A percentile compares a stretch with the other conserved stretches of the same genome.
Evolutionary conservation across 352 stramenopile genomes (phyloP).

Genomic region (Pilasporangium apinafurcum): DNA sequence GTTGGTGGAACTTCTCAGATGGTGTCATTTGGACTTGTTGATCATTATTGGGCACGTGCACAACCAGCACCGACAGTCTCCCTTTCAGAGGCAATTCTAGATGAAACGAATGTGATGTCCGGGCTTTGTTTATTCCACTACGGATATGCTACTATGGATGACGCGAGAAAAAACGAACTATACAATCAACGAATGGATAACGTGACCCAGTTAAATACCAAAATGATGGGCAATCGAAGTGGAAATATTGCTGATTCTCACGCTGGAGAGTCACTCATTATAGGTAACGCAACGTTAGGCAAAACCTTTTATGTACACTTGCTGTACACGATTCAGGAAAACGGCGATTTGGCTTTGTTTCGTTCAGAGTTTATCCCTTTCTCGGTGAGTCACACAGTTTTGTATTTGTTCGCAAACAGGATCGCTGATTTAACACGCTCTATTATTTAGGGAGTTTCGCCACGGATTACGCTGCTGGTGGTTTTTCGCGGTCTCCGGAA

Average conservation of each 20-base stretch:
- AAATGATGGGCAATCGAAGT: slow-evolving; percentile 47
- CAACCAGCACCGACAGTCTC: slow-evolving; percentile 2
- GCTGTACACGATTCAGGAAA: slow-evolving; percentile 51
- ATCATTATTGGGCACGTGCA: slow-evolving; percentile 15
- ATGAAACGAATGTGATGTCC: slow-evolving; percentile 60
- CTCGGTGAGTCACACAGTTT: slow-evolving; percentile 33
- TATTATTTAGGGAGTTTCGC: slow-evolving; percentile 57
- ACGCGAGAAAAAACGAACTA: slow-evolving; percentile 46
- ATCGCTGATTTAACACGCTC: no score
- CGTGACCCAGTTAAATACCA: slow-evolving; percentile 49
- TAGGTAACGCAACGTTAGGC: slow-evolving; percentile 40
- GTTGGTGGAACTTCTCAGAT: slow-evolving; percentile 5
- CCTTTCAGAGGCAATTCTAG: slow-evolving; percentile 52
- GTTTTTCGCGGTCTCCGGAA: slow-evolving; percentile 35
- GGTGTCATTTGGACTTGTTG: slow-evolving; percentile 23
- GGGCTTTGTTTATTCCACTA: slow-evolving; percentile 72
- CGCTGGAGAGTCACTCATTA: slow-evolving; percentile 55
- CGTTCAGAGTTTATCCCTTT: slow-evolving; percentile 60
- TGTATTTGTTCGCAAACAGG: neutral
- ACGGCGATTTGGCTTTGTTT: slow-evolving; percentile 71
- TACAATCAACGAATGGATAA: slow-evolving; percentile 65
- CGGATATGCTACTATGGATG: slow-evolving; percentile 45
- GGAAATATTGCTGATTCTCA: slow-evolving; percentile 56
- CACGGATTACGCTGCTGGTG: slow-evolving; percentile 48
- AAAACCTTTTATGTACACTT: slow-evolving; percentile 70